phyloP scores from a whole-genome alignment of 768 basidiomycete species.

The Leccinum uliginosum region DNA sequence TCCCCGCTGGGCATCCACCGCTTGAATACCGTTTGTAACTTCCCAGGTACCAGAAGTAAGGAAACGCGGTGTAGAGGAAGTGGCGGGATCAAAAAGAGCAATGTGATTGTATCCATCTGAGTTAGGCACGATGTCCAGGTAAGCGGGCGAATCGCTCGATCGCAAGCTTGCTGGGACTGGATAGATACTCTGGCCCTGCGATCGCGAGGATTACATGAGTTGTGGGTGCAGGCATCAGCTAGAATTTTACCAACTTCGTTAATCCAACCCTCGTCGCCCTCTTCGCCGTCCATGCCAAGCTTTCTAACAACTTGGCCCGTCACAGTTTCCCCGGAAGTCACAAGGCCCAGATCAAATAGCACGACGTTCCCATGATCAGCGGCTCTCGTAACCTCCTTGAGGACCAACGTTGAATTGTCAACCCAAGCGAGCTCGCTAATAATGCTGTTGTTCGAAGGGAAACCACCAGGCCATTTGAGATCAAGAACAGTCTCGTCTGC shows the following conservation, averaged over 20 bases:
- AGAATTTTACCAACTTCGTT: slow-evolving; percentile 56
- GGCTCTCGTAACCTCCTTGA: slow-evolving; percentile 86
- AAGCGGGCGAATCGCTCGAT: slow-evolving; percentile 51
- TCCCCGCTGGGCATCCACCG: slow-evolving; percentile 62
- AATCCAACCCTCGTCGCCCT: slow-evolving; percentile 94
- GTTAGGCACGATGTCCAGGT: slow-evolving; percentile 87
- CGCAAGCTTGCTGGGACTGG: slow-evolving; percentile 47
- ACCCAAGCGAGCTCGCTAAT: slow-evolving; percentile 88
- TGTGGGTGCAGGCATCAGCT: slow-evolving; percentile 1
- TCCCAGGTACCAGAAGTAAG: slow-evolving; percentile 90
- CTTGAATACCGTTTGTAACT: slow-evolving; percentile 69
- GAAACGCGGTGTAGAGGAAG: slow-evolving; percentile 66
- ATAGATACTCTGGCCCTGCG: slow-evolving; percentile 59
- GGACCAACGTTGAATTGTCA: slow-evolving; percentile 61
- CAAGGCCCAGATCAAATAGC: slow-evolving; percentile 54
- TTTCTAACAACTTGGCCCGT: slow-evolving; percentile 62
- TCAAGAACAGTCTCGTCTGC: slow-evolving; percentile 46
- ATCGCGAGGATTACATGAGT: slow-evolving; percentile 14
- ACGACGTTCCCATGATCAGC: slow-evolving; percentile 79
- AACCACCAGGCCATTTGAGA: slow-evolving; percentile 63
- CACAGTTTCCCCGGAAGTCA: slow-evolving; percentile 25
- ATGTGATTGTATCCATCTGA: slow-evolving; percentile 86
- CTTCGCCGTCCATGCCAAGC: slow-evolving; percentile 78
- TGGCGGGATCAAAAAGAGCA: slow-evolving; percentile 82
- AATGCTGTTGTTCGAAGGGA: slow-evolving; percentile 58